phyloP scores from a whole-genome alignment of 495 filamentous ascomycete species.

The Lasiosphaeria miniovina region DNA sequence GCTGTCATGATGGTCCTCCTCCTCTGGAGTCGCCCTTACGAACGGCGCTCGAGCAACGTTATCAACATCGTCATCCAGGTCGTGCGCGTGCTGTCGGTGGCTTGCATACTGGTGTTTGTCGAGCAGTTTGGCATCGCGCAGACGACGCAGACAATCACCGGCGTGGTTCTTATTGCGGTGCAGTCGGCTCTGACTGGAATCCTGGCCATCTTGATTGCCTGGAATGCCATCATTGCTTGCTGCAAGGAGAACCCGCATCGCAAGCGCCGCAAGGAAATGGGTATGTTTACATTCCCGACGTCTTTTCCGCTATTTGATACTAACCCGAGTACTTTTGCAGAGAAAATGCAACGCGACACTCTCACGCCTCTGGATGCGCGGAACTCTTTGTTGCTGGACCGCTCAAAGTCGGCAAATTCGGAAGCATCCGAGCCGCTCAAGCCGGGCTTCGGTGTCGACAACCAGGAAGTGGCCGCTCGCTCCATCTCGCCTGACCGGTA shows the following conservation, averaged over 20 bases:
- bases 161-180: constrained; percentile 83
- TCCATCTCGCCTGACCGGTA: constrained; percentile 28
- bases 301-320: background rate
- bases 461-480: constrained; percentile 18
- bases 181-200: constrained; percentile 81
- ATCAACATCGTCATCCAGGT: constrained; percentile 93
- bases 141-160: constrained; percentile 90
- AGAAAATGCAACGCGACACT: constrained; percentile 78
- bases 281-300: constrained; percentile 49
- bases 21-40: constrained; percentile 82
- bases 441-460: constrained; percentile 19
- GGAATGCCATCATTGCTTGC: constrained; percentile 81
- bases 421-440: constrained; percentile 29
- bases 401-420: constrained; percentile 24
- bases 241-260: constrained; percentile 87
- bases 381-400: constrained; percentile 77
- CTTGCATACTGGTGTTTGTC: constrained; percentile 89
- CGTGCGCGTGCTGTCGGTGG: constrained; percentile 88
- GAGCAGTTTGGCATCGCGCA: constrained; percentile 87
- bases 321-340: constrained; percentile 38
- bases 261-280: constrained; percentile 77
- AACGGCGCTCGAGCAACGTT: constrained; percentile 78
- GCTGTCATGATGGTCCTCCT: constrained; percentile 65
- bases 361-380: constrained; percentile 87
- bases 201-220: constrained; percentile 83